phyloP scores from a whole-genome alignment of 1,139 yeast species.

The Geotrichum europaeum region DNA sequence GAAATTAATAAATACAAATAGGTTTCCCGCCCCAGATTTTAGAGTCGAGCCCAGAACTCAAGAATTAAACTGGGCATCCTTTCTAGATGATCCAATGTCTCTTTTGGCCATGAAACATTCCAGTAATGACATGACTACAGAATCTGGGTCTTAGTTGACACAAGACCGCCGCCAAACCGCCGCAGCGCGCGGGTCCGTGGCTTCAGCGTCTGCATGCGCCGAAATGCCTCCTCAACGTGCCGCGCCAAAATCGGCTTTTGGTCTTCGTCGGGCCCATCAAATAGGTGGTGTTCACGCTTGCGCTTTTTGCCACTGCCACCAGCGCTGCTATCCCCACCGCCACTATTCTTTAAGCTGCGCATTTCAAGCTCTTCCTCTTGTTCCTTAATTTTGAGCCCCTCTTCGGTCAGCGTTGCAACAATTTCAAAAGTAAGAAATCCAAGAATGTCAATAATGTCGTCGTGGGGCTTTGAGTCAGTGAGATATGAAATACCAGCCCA shows the following conservation, averaged over 20 bases:
- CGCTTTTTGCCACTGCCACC: slow-evolving; percentile 24
- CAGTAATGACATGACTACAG: slow-evolving; percentile 25
- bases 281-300: slow-evolving; percentile 51
- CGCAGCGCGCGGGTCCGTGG: slow-evolving; percentile 61
- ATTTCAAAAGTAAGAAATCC: slow-evolving; percentile 96
- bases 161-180: slow-evolving; percentile 62
- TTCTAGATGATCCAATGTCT: too few species aligned
- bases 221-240: slow-evolving; percentile 90
- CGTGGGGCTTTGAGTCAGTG: slow-evolving; percentile 88
- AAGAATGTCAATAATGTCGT: slow-evolving; percentile 90
- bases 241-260: slow-evolving; percentile 75
- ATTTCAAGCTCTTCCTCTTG: slow-evolving; percentile 49
- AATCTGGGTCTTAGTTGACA: slow-evolving; percentile 33
- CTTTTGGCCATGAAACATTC: too few species aligned
- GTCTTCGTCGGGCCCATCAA: slow-evolving; percentile 87
- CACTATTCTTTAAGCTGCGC: slow-evolving; percentile 27
- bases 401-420: slow-evolving; percentile 90
- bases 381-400: slow-evolving; percentile 74
- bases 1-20: too few species aligned
- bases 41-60: too few species aligned
- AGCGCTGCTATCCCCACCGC: slow-evolving; percentile 14
- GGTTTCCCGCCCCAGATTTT: too few species aligned
- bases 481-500: slow-evolving; percentile 88
- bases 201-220: slow-evolving; percentile 62
- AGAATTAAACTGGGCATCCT: too few species aligned